A percentile compares a stretch with the other conserved stretches of the same genome.
Conservation (phyloP, 441 rosid species). For the Syzygium malaccense region DNA sequence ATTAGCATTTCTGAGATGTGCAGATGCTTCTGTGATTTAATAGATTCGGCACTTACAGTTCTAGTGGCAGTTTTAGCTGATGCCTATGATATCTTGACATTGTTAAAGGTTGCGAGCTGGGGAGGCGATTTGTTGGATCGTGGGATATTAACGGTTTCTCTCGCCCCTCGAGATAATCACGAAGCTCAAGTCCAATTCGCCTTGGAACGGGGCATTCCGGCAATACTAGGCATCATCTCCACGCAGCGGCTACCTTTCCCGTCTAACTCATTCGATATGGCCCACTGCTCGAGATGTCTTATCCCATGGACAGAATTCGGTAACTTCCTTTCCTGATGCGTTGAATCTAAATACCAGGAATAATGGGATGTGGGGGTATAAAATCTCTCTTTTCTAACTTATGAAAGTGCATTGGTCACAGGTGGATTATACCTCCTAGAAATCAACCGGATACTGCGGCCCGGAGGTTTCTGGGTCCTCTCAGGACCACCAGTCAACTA, state of each 20-base stretch:
- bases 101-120: conserved; percentile 15
- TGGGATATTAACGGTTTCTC: conserved; percentile 10
- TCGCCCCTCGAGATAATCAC: conserved; percentile 15
- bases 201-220: conserved; percentile 14
- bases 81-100: neutral
- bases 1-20: neutral
- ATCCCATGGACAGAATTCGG: conserved; percentile 19
- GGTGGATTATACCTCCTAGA: conserved; percentile 16
- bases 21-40: neutral
- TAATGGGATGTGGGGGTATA: neutral
- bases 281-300: conserved; percentile 17
- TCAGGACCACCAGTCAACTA: conserved; percentile 17
- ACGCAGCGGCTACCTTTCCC: conserved; percentile 14
- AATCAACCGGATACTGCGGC: conserved; percentile 10
- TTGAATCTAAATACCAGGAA: neutral
- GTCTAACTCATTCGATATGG: conserved; percentile 11
- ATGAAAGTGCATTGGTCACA: neutral
- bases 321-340: neutral
- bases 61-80: neutral
- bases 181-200: conserved; percentile 18
- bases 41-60: neutral
- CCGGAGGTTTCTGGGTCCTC: conserved; percentile 16
- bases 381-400: neutral
- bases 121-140: conserved; percentile 15
- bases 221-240: conserved; percentile 17